Base-by-base conservation (phyloP, 202 grass and related monocot species). In the Alloteropsis angusta region DNA sequence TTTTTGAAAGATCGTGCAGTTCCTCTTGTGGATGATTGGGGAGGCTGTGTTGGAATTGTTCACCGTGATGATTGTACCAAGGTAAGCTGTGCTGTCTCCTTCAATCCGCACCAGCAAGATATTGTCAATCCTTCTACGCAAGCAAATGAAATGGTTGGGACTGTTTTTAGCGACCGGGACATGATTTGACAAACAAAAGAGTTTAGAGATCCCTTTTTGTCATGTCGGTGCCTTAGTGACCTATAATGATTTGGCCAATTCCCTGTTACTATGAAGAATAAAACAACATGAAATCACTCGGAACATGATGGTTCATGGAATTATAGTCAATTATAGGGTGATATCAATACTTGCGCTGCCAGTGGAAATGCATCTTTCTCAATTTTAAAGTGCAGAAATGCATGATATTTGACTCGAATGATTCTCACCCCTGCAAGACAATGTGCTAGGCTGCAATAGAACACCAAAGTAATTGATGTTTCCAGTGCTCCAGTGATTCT, bases 11-110 rank as follows among this genome's bases (percentile, higher is more conserved):
- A 93, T 74, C 52, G 43, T 44, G 86, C 48, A 47, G 73, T 99
- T 89, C 90, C 88, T 42, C 78, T 89, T 78, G 83, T 87, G 48
- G 92, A 99, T 81, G 96, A 93, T 46, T 99, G 96, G 96, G 92
- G 92, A 44, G 85, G 87, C 49, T 96, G 96, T 6, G 49, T 93
- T 35, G 88, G 92, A 82, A 96, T 98, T 80, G 81, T 91, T 89
- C 90, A 89, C 44, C 85, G 87, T 4, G 55, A 49, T 1, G 84
- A 99, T 84, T 98, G 92, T 84, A 85, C 67, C 47, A 73, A 93
- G 96, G 96, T 99, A 77, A 0, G 23, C 13, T 71, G 10, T 53
- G n/a, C 19, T 71, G 14, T 82, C 71, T 68, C 42, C 22, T 75
- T 81, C 63, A 75, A 36, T 80, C 46, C 39, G 45, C n/a, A 12